Percentiles rank a stretch among this genome's conserved stretches.
Evolutionary conservation across 768 basidiomycete species (phyloP).

Genomic region (Porpolomopsis calyptriformis): DNA sequence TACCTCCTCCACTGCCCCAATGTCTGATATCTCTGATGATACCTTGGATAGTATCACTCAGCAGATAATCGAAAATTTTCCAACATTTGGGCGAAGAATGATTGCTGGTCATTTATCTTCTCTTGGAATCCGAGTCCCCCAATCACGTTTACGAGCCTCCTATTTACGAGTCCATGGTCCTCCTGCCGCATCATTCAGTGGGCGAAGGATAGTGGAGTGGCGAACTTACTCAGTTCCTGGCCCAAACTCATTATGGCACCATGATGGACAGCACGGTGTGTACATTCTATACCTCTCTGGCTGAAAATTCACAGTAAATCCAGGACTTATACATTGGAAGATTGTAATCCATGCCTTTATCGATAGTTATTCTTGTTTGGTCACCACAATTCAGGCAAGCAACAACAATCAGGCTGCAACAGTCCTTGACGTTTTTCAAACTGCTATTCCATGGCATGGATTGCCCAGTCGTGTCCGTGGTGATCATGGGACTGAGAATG

Average conservation of each 20-base stretch:
- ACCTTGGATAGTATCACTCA: slow-evolving; percentile 16
- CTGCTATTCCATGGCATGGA: slow-evolving; percentile 16
- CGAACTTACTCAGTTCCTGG: slow-evolving; percentile 24
- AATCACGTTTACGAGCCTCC: slow-evolving; percentile 11
- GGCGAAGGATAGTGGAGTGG: slow-evolving; percentile 15
- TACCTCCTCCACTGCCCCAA: slow-evolving; percentile 5
- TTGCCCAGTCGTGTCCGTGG: slow-evolving; percentile 22
- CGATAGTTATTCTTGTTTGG: slow-evolving; percentile 29
- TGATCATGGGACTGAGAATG: slow-evolving; percentile 27
- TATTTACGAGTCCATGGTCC: slow-evolving; percentile 15
- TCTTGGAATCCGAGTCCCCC: slow-evolving; percentile 15
- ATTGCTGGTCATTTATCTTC: slow-evolving; percentile 15
- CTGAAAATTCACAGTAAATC: slow-evolving; percentile 15
- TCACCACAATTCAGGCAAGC: slow-evolving; percentile 25
- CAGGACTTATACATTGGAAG: slow-evolving; percentile 26
- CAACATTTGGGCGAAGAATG: slow-evolving; percentile 18
- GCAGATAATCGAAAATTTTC: slow-evolving; percentile 17
- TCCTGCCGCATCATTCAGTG: slow-evolving; percentile 15
- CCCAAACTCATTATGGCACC: slow-evolving; percentile 29
- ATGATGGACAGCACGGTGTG: slow-evolving; percentile 28
- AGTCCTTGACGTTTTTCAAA: slow-evolving; percentile 26
- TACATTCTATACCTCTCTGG: slow-evolving; percentile 12
- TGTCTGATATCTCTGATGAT: slow-evolving; percentile 15
- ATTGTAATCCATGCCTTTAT: slow-evolving; percentile 33
- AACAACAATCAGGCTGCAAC: slow-evolving; percentile 32